phyloP scores from a whole-genome alignment of 2,329 filamentous ascomycete genomes.

The Emydomyces testavorans region DNA sequence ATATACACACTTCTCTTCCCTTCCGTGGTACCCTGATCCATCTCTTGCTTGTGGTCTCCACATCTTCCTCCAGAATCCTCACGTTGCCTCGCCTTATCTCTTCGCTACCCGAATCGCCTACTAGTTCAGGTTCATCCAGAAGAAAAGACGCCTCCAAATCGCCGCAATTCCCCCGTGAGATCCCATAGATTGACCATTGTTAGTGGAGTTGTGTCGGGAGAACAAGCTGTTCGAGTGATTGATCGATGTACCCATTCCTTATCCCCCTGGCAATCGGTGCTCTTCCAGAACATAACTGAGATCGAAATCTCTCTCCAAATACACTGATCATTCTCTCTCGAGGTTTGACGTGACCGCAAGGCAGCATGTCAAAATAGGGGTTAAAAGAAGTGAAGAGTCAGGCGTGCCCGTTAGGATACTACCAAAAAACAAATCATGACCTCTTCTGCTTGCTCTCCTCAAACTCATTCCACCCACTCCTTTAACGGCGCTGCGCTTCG shows the following conservation, averaged over 20 bases:
- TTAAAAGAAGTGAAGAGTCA: neutral
- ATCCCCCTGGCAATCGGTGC: too few species aligned
- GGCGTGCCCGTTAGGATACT: neutral
- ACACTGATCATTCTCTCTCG: neutral
- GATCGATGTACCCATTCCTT: neutral
- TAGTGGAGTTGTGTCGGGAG: neutral
- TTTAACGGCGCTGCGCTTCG: neutral
- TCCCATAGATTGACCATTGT: neutral
- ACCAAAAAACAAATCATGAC: neutral
- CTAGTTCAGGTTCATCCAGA: neutral
- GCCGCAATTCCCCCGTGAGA: neutral
- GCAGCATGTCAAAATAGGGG: slow-evolving; percentile 1
- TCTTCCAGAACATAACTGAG: too few species aligned
- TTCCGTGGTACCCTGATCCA: neutral
- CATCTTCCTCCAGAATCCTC: neutral
- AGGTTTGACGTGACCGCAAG: neutral
- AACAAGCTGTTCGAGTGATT: neutral
- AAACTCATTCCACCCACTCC: neutral
- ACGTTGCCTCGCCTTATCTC: neutral
- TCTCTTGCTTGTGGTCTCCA: slow-evolving; percentile 1
- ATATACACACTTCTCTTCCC: neutral
- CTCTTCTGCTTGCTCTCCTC: neutral
- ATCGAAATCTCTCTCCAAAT: too few species aligned
- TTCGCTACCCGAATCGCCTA: neutral
- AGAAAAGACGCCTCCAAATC: neutral